phyloP scores from a whole-genome alignment of 345 rosid species.

The Lenwebbia sp. region DNA sequence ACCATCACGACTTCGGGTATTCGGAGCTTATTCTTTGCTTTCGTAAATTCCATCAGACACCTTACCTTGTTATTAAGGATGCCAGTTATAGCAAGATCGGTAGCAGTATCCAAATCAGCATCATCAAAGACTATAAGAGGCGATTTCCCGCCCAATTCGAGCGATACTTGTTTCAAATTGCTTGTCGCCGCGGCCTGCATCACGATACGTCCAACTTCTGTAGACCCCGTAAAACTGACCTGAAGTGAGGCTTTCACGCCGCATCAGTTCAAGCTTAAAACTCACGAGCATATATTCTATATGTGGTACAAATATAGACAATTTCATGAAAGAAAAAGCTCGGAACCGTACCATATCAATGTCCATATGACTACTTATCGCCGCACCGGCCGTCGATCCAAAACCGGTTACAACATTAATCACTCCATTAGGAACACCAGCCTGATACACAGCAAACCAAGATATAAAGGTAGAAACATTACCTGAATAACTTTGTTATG shows the following conservation, averaged over 20 bases:
- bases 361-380: constrained; percentile 74
- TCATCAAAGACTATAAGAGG: constrained; percentile 76
- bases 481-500: background rate
- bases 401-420: no score
- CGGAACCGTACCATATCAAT: constrained; percentile 38
- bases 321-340: background rate
- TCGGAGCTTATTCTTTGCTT: background rate
- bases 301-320: background rate
- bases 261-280: background rate
- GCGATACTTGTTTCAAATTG: constrained; percentile 57
- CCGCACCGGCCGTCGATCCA: constrained; percentile 79
- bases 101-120: constrained; percentile 53
- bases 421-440: no score
- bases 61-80: constrained; percentile 38
- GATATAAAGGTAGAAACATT: background rate
- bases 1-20: background rate
- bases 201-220: constrained; percentile 55
- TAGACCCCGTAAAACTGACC: constrained; percentile 88
- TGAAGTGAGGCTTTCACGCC: background rate
- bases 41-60: background rate
- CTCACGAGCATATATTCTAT: background rate
- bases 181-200: constrained; percentile 72
- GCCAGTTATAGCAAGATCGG: constrained; percentile 43
- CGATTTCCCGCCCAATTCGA: constrained; percentile 81
- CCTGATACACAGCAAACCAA: constrained; percentile 15